Percentiles rank a stretch among this genome's conserved stretches.
These are phyloP conservation scores for Fusarium sp. DNA, from an alignment of 2,329 filamentous ascomycete species.

Conservation along the genomic window DNA sequence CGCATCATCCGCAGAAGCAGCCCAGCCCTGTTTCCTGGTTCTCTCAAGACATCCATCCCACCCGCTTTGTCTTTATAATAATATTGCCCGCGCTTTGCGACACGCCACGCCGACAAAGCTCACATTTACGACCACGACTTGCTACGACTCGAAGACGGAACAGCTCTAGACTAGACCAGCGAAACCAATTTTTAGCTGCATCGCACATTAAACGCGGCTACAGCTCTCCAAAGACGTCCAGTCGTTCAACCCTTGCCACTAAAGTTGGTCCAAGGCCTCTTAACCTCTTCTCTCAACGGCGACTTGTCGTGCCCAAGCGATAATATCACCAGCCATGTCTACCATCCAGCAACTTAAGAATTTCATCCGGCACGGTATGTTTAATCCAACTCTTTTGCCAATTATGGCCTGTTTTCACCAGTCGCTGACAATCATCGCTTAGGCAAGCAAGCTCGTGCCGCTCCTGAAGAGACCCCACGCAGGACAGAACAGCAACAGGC, in stretches of 20 bases:
- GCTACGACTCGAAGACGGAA: slow-evolving; percentile 29
- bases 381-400: neutral
- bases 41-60: slow-evolving; percentile 8
- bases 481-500: slow-evolving; percentile 64
- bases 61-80: slow-evolving; percentile 10
- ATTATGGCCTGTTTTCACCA: slow-evolving; percentile 1
- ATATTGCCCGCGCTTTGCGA: slow-evolving; percentile 34
- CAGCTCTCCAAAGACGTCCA: neutral
- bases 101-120: slow-evolving; percentile 3
- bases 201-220: neutral
- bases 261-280: slow-evolving; percentile 14
- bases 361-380: slow-evolving; percentile 89
- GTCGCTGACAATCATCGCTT: slow-evolving; percentile 22
- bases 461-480: slow-evolving; percentile 59
- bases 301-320: slow-evolving; percentile 44
- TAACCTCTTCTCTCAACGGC: slow-evolving; percentile 13
- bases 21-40: slow-evolving; percentile 23
- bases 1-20: slow-evolving; percentile 33
- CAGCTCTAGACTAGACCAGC: slow-evolving; percentile 7
- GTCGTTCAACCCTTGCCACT: slow-evolving; percentile 2
- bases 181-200: slow-evolving; percentile 11
- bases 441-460: slow-evolving; percentile 88
- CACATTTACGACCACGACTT: slow-evolving; percentile 35
- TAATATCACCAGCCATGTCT: slow-evolving; percentile 60
- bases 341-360: slow-evolving; percentile 97